Evolutionary conservation across 257 asterid species (phyloP), one percentile per base, ranked within the genome.

Genomic region (Primulina tabacum): DNA sequence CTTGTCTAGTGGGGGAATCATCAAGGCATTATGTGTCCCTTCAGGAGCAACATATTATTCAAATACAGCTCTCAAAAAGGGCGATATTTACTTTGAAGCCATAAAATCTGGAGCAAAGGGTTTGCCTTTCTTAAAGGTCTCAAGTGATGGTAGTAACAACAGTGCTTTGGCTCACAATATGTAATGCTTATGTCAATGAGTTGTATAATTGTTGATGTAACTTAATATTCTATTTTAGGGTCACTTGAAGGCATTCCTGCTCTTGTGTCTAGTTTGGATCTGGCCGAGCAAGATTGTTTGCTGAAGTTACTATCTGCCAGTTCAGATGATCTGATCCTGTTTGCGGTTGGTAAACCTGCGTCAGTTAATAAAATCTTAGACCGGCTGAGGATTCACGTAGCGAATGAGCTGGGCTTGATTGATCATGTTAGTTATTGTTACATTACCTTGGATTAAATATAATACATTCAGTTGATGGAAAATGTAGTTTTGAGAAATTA

Each of bases 101-200:
- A 82, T 88, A 65, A 88, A 82, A 82, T 82, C 92, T 77, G 97
- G 99, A 77, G 97, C 99, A 21, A 89, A 81, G 93, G 99, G 97
- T 18, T 82, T 94, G 56, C 97, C 97, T 66, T 94, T 89, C 88
- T 77, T 94, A 70, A 94, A 91, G 89, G 89, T 94, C 76, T 83
- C 85, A 18, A 73, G 77, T 76, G 88, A 90, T 70, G 96, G 99
- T 47, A 47, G 56, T 93, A 88, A 80, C 29, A 75, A 57, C 56
- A 32, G 69, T 75, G 47, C 75, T 69, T 43, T 40, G 73, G 50
- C n/a, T 50, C 32, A 24, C 34, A n/a, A 38, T 21, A 47, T 57
- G 14, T 16, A 5, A 52, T 55, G 21, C 59, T 60, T 38, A 32
- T 63, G 56, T 17, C 58, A 65, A 20, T 14, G 24, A 29, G 24